Evolutionary conservation across 345 rosid genomes (phyloP).

Genomic region (Salix exigua): DNA sequence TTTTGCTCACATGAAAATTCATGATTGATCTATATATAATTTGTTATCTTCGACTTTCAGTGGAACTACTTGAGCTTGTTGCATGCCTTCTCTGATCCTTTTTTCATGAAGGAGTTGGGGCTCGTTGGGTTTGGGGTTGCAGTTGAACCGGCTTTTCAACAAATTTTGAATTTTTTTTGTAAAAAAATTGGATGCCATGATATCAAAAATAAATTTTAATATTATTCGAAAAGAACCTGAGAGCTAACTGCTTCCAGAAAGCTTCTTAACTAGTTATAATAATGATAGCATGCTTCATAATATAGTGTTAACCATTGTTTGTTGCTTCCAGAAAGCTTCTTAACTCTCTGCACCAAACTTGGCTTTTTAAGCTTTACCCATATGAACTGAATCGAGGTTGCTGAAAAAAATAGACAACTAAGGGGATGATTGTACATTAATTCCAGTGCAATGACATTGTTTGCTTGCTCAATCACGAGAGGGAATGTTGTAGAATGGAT

Average conservation of each 20-base stretch:
- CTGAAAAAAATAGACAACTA: neutral
- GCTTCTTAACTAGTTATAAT: neutral
- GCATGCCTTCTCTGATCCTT: neutral
- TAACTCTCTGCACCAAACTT: neutral
- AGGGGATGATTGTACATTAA: neutral
- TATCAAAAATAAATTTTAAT: too few species aligned
- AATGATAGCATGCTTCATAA: too few species aligned
- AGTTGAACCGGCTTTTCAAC: too few species aligned
- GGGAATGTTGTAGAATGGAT: too few species aligned
- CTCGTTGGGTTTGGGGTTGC: too few species aligned
- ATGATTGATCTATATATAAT: too few species aligned
- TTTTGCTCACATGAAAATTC: neutral
- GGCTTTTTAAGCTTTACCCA: neutral
- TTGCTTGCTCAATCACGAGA: neutral
- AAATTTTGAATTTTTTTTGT: too few species aligned
- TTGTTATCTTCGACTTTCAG: too few species aligned
- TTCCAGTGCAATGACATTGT: neutral
- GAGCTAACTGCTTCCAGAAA: neutral
- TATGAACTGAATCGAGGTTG: neutral
- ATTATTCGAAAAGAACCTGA: neutral
- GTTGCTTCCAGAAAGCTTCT: neutral
- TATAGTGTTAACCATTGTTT: neutral
- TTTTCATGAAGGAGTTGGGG: neutral
- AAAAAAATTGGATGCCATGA: too few species aligned
- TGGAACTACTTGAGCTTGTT: neutral